phyloP scores from a whole-genome alignment of 345 rosid genomes.

The Populus alba region DNA sequence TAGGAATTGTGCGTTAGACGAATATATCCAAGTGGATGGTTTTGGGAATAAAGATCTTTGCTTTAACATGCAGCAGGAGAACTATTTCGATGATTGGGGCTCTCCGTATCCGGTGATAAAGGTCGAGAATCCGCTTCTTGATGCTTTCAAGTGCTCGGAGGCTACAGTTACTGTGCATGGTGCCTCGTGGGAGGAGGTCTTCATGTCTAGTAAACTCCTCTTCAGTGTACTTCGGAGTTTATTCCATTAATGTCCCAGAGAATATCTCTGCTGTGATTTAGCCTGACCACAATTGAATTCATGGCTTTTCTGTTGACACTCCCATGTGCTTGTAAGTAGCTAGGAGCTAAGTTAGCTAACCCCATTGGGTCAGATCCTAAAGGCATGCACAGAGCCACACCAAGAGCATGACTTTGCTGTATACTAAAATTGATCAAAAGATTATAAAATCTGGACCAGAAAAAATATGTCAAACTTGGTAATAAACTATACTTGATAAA shows the following conservation, averaged over 20 bases:
- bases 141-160: background rate
- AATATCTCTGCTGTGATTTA: background rate
- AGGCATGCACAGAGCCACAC: background rate
- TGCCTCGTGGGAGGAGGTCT: background rate
- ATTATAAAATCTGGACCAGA: too few species aligned
- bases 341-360: background rate
- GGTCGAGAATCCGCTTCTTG: background rate
- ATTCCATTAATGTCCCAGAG: background rate
- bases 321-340: background rate
- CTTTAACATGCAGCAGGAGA: background rate
- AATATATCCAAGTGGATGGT: conserved; percentile 18
- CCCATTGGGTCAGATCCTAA: background rate
- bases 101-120: background rate
- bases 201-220: background rate
- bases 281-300: background rate
- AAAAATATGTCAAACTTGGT: too few species aligned
- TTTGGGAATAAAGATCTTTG: conserved; percentile 32
- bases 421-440: too few species aligned
- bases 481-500: too few species aligned
- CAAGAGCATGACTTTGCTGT: background rate
- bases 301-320: background rate
- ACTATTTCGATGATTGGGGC: background rate
- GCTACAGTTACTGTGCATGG: background rate
- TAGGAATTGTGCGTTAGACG: background rate
- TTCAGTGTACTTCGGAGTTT: background rate